A percentile compares a stretch with the other conserved stretches of the same genome.
Evolutionary conservation across 495 filamentous ascomycete species (phyloP).

Genomic region (Clohesyomyces aquaticus): DNA sequence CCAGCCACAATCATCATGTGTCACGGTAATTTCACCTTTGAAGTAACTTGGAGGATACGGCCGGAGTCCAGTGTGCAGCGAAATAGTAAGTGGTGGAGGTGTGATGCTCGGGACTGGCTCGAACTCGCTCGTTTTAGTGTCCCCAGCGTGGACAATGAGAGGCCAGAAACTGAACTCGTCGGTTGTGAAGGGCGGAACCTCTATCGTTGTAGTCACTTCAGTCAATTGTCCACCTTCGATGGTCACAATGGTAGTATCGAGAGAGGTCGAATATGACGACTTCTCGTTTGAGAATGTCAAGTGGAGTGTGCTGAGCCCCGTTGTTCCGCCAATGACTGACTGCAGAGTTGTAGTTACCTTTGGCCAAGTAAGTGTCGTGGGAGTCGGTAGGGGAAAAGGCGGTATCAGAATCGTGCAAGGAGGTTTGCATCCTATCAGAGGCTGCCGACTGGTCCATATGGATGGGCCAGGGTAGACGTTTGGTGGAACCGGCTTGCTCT

Average conservation of each 20-base stretch:
- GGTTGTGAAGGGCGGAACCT: constrained; percentile 8
- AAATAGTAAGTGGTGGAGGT: too few relatives aligned
- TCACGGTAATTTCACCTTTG: too few relatives aligned
- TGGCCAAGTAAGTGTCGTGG: constrained; percentile 11
- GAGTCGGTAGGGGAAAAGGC: not conserved
- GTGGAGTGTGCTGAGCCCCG: not conserved
- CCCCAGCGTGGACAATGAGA: too few relatives aligned
- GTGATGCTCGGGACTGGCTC: too few relatives aligned
- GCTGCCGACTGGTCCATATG: not conserved
- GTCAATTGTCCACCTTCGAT: not conserved
- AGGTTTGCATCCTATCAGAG: not conserved
- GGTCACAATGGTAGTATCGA: not conserved
- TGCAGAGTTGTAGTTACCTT: constrained; percentile 1
- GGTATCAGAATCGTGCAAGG: constrained; percentile 9
- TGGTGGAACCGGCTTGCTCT: not conserved
- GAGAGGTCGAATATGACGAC: not conserved
- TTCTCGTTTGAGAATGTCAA: not conserved
- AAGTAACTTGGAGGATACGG: too few relatives aligned
- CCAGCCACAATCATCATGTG: too few relatives aligned
- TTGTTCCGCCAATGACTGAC: not conserved
- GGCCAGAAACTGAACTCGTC: constrained; percentile 11
- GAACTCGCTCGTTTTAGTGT: too few relatives aligned
- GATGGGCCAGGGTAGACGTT: not conserved
- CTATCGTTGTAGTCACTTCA: not conserved
- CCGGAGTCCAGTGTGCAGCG: too few relatives aligned